phyloP scores from a whole-genome alignment of 148 eudicot genomes.

The Fallopia convolvulus region DNA sequence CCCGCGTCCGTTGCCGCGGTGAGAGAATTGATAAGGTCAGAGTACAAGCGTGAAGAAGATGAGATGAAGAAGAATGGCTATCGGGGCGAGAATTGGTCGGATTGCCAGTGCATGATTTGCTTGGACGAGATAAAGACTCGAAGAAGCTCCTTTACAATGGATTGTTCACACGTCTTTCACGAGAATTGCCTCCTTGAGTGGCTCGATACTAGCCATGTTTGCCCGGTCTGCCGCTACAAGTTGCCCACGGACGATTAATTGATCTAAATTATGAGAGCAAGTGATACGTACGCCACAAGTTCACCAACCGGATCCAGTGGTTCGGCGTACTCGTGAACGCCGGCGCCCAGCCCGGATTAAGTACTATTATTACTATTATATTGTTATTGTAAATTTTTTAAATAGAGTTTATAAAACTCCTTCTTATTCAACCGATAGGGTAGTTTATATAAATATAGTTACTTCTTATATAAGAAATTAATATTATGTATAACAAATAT shows the following conservation, averaged over 20 bases:
- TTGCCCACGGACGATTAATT: background rate
- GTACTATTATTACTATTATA: no score
- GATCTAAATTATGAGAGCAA: no score
- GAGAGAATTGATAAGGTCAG: background rate
- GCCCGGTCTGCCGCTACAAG: conserved; percentile 11
- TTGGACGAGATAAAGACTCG: background rate
- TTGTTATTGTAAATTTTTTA: no score
- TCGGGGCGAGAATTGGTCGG: background rate
- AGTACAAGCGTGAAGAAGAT: background rate
- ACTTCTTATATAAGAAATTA: no score
- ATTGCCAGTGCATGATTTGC: background rate
- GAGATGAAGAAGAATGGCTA: background rate
- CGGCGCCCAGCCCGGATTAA: no score
- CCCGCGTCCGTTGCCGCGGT: background rate
- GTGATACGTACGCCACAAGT: no score
- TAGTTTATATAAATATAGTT: no score
- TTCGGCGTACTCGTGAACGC: no score
- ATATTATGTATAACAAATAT: no score
- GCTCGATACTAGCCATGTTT: background rate
- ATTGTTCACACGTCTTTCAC: conserved; percentile 12
- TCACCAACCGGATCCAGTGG: no score
- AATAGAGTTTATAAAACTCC: no score
- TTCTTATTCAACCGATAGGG: no score
- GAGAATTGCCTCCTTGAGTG: conserved; percentile 3
- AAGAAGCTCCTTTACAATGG: background rate